A percentile compares a stretch with the other conserved stretches of the same genome.
These are phyloP conservation scores for Melaleuca alternifolia DNA, from an alignment of 345 rosid genomes.

Conservation along the genomic window DNA sequence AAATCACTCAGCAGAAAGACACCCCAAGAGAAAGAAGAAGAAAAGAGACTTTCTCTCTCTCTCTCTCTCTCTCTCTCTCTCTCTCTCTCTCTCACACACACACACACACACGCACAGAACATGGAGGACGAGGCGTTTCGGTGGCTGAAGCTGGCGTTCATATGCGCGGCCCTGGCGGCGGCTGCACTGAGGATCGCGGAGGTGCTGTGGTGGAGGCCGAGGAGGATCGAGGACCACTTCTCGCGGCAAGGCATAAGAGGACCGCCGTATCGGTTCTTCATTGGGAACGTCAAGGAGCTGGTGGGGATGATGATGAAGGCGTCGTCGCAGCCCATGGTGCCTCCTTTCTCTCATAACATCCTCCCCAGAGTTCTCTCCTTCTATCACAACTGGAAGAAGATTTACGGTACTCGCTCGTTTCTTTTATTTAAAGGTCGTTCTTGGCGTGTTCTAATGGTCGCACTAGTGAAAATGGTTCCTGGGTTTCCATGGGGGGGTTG, in stretches of 20 bases:
- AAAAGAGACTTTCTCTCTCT: background rate
- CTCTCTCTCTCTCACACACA: background rate
- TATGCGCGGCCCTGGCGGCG: constrained; percentile 21
- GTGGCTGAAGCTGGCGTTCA: constrained; percentile 37
- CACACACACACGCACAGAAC: no score
- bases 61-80: background rate
- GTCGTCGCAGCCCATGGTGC: constrained; percentile 78
- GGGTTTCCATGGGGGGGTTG: background rate
- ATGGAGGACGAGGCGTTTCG: background rate
- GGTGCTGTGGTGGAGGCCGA: constrained; percentile 86
- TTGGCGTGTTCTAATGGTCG: background rate
- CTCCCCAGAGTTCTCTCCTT: constrained; percentile 93
- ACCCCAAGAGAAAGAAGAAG: background rate
- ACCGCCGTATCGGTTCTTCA: constrained; percentile 92
- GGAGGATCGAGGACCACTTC: constrained; percentile 89
- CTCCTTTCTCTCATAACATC: constrained; percentile 95
- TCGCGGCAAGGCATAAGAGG: constrained; percentile 91
- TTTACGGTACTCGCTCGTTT: constrained; percentile 43
- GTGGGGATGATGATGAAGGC: constrained; percentile 87
- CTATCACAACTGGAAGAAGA: constrained; percentile 94
- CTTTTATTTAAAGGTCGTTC: background rate
- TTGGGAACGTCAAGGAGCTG: constrained; percentile 88
- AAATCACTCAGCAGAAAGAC: background rate
- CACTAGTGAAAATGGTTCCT: background rate
- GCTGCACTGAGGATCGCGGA: constrained; percentile 37